Percentiles rank a stretch among this genome's conserved stretches.
Evolutionary conservation across 2,329 filamentous ascomycete species (phyloP).

Genomic region (Ceratocystiopsis minuta): DNA sequence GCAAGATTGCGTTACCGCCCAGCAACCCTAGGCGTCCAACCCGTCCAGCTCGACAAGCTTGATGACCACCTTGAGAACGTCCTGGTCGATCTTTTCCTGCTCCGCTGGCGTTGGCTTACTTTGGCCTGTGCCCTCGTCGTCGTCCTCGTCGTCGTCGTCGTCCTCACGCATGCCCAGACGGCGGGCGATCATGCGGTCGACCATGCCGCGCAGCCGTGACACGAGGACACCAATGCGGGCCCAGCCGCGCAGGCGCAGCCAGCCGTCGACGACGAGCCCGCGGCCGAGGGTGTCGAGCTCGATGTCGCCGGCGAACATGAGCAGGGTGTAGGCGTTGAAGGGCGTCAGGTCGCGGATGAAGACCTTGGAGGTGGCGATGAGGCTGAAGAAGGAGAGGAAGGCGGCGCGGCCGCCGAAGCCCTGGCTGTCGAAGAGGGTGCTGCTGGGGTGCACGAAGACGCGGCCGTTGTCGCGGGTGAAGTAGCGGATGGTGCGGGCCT

Average conservation of each 20-base stretch:
- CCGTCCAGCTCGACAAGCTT: conserved; percentile 81
- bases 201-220: conserved; percentile 62
- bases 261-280: conserved; percentile 79
- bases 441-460: conserved; percentile 84
- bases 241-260: conserved; percentile 77
- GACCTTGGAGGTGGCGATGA: conserved; percentile 82
- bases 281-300: conserved; percentile 73
- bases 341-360: conserved; percentile 86
- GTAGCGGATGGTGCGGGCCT: conserved; percentile 82
- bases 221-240: conserved; percentile 85
- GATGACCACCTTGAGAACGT: conserved; percentile 60
- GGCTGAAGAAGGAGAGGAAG: conserved; percentile 79
- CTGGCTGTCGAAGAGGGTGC: conserved; percentile 69
- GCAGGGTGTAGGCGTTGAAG: conserved; percentile 74
- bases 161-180: conserved; percentile 60
- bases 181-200: conserved; percentile 66
- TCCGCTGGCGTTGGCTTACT: too few relatives aligned
- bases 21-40: conserved; percentile 46
- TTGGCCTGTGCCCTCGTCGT: background rate
- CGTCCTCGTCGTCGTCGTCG: conserved; percentile 15
- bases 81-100: conserved; percentile 34
- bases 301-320: conserved; percentile 79
- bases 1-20: too few relatives aligned
- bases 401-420: conserved; percentile 55
- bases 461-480: conserved; percentile 72